Percentiles rank a stretch among this genome's conserved stretches.
Conservation (phyloP, 2,329 filamentous ascomycete genomes). For the Fusarium sp. region DNA sequence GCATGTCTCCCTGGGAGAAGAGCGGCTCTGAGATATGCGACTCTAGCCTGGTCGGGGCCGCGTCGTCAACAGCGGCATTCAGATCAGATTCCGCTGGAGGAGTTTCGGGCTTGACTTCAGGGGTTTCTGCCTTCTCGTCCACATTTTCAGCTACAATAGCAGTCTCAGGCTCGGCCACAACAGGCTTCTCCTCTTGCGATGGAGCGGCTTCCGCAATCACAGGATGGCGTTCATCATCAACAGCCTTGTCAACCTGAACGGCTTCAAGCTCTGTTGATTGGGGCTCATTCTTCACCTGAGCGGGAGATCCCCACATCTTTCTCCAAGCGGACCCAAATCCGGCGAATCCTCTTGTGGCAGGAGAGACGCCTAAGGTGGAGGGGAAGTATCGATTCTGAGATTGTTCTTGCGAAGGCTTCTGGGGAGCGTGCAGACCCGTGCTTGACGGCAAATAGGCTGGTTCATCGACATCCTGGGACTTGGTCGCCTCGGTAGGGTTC, state of each 20-base stretch:
- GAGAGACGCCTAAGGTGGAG: constrained; percentile 36
- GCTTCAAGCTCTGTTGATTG: neutral
- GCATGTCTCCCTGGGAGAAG: constrained; percentile 48
- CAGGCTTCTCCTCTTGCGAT: neutral
- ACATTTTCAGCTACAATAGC: constrained; percentile 6
- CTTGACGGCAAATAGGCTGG: constrained; percentile 15
- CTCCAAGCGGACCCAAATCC: constrained; percentile 30
- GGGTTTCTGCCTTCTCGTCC: constrained; percentile 10
- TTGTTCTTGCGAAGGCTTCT: constrained; percentile 20
- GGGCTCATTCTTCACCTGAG: constrained; percentile 8
- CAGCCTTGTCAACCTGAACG: neutral
- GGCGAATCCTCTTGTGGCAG: constrained; percentile 31
- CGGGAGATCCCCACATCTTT: constrained; percentile 38
- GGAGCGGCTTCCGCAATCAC: neutral
- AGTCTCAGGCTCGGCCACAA: neutral
- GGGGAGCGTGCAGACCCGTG: constrained; percentile 11
- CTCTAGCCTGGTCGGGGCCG: constrained; percentile 25
- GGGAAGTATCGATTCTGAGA: constrained; percentile 37
- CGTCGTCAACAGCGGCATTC: constrained; percentile 7
- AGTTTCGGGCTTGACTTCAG: constrained; percentile 11
- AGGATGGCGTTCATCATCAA: neutral
- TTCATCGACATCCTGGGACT: constrained; percentile 26
- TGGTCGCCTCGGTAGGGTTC: neutral
- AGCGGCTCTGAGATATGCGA: constrained; percentile 48
- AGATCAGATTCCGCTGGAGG: neutral